Conservation (phyloP, 2,329 filamentous ascomycete genomes). For the Cladosporium sp. region DNA sequence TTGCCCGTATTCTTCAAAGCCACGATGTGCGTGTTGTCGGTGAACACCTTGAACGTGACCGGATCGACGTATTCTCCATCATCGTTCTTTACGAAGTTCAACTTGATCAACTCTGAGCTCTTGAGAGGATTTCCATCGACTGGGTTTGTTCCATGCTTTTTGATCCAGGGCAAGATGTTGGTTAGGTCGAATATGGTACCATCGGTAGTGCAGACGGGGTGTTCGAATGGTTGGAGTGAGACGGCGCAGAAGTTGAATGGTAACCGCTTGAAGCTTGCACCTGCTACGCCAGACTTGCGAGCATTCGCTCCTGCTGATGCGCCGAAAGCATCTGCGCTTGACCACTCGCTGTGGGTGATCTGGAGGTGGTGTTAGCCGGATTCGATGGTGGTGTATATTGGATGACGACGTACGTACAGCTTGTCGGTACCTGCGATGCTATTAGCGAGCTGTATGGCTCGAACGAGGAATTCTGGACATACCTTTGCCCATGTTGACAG, state of each 20-base stretch:
- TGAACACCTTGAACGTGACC: slow-evolving; percentile 96
- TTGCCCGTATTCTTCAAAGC: slow-evolving; percentile 86
- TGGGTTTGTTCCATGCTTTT: slow-evolving; percentile 90
- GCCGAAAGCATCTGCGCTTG: slow-evolving; percentile 83
- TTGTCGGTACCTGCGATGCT: slow-evolving; percentile 40
- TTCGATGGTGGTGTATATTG: slow-evolving; percentile 2
- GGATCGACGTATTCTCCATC: slow-evolving; percentile 92
- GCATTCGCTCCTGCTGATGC: slow-evolving; percentile 72
- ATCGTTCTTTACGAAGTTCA: slow-evolving; percentile 90
- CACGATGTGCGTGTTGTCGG: slow-evolving; percentile 96
- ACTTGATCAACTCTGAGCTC: slow-evolving; percentile 80
- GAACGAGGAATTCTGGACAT: too few relatives aligned
- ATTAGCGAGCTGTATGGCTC: slow-evolving; percentile 24
- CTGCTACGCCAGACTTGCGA: slow-evolving; percentile 55
- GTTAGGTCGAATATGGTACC: slow-evolving; percentile 95
- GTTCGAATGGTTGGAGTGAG: slow-evolving; percentile 90
- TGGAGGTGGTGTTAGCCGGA: slow-evolving; percentile 36
- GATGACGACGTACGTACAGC: slow-evolving; percentile 41
- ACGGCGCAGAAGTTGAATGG: slow-evolving; percentile 98
- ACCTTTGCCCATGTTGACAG: slow-evolving; percentile 31
- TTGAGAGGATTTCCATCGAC: slow-evolving; percentile 79
- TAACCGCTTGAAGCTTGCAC: slow-evolving; percentile 76
- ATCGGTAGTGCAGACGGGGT: slow-evolving; percentile 85
- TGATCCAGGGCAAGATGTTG: slow-evolving; percentile 90
- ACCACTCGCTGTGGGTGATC: slow-evolving; percentile 99